A percentile compares a stretch with the other conserved stretches of the same genome.
These are phyloP conservation scores for Trichosanthes cucumerina DNA, from an alignment of 306 rosid species.

Conservation along the genomic window DNA sequence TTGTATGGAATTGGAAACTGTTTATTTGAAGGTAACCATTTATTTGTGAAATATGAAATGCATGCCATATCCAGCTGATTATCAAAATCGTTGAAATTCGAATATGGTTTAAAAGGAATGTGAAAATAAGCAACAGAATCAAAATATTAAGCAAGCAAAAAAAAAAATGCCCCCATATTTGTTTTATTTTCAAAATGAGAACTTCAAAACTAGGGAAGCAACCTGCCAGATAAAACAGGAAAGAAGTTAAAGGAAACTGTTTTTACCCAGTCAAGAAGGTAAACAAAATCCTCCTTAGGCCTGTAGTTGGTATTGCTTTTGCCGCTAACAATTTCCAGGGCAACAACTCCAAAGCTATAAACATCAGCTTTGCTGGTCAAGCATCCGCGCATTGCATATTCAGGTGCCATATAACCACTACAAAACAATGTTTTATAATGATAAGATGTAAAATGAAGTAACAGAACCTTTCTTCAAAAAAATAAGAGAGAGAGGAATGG, in stretches of 20 bases:
- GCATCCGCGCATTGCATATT: conserved; percentile 94
- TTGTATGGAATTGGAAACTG: background rate
- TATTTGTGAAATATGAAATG: background rate
- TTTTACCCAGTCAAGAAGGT: conserved; percentile 93
- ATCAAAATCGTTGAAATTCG: background rate
- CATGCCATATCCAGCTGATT: background rate
- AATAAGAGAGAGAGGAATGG: background rate
- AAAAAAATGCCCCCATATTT: background rate
- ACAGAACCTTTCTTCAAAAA: background rate
- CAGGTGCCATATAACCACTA: conserved; percentile 99
- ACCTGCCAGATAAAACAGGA: background rate
- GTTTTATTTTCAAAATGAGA: background rate
- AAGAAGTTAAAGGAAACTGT: background rate
- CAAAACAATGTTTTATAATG: background rate
- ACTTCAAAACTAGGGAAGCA: background rate
- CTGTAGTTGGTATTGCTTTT: conserved; percentile 87
- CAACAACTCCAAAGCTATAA: conserved; percentile 70
- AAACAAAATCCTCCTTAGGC: conserved; percentile 75
- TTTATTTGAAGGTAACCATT: background rate
- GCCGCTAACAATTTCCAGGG: conserved; percentile 75
- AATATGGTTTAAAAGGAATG: background rate
- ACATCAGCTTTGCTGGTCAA: conserved; percentile 72
- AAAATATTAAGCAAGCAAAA: background rate
- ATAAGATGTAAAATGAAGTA: background rate
- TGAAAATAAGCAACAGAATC: background rate